Base-by-base conservation (phyloP, 139 green algal species). In the Chlamydomonas schloesseri region DNA sequence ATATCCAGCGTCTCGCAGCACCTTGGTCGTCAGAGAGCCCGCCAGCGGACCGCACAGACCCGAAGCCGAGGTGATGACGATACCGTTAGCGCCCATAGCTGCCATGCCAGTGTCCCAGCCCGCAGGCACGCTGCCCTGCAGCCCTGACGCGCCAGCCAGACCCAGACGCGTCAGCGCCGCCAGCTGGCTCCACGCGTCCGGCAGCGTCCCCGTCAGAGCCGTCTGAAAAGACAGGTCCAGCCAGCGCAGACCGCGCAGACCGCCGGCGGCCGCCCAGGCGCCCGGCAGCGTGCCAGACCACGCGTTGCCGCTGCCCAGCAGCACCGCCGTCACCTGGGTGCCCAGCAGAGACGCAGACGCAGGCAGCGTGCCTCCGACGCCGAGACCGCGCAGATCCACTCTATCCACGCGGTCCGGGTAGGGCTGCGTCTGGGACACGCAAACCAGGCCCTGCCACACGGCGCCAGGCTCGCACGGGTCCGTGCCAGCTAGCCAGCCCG, bases 311-410 rank as follows among this genome's bases (percentile, higher is more conserved):
- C 9, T 15, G 60, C 60, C 74, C 1, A 82, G 74, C 46, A 71
- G 53, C 20, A 82, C 57, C 23, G 23, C 23, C 24, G 60, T 67
- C 3, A 67, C 18, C 2, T 5, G 18, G 24, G 8, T 31, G 17
- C 60, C 60, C 3, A 67, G 60, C 23, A 23, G 2, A 23, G 58
- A 31, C 75, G 82, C 88, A 2, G n/a, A 60, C 33, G 46, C 31
- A 8, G 86, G 86, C 46, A 90, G 78, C 21, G 71, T 77, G 70
- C 78, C 78, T 0, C 36, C 76, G 21, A 90, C 55, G 33, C 37
- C 65, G 70, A 90, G 89, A 21, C 20, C 21, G 29, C 58, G 71
- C 18, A 90, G 37, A 42, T 89, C 65, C 3, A 92, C 55, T 31
- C 18, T 28, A 18, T 34, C 18, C n/a, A 87, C 47, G 9, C 15